Evolutionary conservation across 768 basidiomycete species (phyloP), one percentile per base, ranked within the genome.

Genomic region (Macrolepiota albuminosa): DNA sequence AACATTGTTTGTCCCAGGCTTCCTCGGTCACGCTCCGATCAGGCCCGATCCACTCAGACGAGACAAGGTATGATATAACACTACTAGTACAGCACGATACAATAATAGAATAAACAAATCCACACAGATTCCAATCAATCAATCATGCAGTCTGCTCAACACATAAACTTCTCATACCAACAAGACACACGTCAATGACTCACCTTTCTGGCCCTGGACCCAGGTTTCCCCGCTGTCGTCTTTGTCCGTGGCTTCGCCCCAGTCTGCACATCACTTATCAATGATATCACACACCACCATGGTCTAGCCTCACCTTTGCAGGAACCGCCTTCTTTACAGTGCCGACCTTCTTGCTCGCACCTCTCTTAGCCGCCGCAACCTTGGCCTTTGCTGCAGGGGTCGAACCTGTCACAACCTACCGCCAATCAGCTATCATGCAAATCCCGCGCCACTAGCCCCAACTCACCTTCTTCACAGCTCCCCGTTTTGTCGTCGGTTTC

Each of bases 401-500:
- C 8, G 29, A 21, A 7, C 54, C 54, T 14, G 31, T 54, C 29
- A 54, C 54, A 43, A 40, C 40, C 54, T 54, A 8, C n/a, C 29
- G 8, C 14, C 39, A 8, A 6, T 54, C 29, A 54, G 29, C n/a
- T 3, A 14, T n/a, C 10, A 14, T 40, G n/a, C n/a, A n/a, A 6
- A 3, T 13, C 29, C 6, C 21, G 8, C 10, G 4, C 29, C 29
- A 29, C 29, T 29, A 29, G 29, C 29, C 29, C 2, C 40, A 31
- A 2, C 10, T 10, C 18, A 54, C 54, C 54, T 54, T 54, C 29
- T 54, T 54, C 40, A 5, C 31, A 2, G 18, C 11, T 7, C 54
- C 55, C 34, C 67, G 70, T 21, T 72, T 42, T n/a, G 76, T 60
- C 16, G 76, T 64, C 4, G 72, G 64, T 66, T 76, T 75, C 65